A percentile compares a stretch with the other conserved stretches of the same genome.
phyloP scores from a whole-genome alignment of 2,329 filamentous ascomycete species.

The Cladophialophora immunda region DNA sequence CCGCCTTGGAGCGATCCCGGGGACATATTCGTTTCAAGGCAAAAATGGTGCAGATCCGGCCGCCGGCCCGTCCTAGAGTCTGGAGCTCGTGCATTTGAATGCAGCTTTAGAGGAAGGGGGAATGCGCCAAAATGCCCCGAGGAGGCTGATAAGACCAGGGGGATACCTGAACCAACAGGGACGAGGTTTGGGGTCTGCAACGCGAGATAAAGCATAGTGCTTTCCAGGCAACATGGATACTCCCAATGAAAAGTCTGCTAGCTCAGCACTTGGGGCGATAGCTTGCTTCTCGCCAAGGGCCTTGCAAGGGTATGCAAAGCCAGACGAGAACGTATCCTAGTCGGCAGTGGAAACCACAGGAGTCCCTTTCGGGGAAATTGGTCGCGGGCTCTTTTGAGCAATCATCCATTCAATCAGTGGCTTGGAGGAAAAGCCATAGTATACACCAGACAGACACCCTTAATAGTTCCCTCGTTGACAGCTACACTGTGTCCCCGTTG shows the following conservation, averaged over 20 bases:
- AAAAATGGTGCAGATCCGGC: not conserved
- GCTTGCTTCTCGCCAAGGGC: not conserved
- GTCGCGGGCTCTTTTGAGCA: not conserved
- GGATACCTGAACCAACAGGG: not conserved
- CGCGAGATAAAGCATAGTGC: slow-evolving; percentile 5
- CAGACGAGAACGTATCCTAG: not conserved
- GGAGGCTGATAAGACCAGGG: slow-evolving; percentile 4
- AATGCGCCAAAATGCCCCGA: not conserved
- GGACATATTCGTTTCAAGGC: not conserved
- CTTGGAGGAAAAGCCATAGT: not conserved
- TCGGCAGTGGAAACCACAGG: not conserved
- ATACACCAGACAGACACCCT: no score
- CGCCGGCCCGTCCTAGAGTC: not conserved
- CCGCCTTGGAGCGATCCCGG: slow-evolving; percentile 4
- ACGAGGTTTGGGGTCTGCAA: not conserved
- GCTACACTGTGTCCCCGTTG: not conserved
- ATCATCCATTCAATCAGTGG: not conserved
- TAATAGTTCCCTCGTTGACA: not conserved
- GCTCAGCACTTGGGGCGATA: not conserved
- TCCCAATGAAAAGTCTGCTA: not conserved
- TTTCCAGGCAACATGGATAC: not conserved
- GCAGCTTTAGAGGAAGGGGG: not conserved
- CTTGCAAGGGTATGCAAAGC: not conserved
- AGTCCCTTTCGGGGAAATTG: not conserved
- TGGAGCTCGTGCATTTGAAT: not conserved